Base-by-base conservation (phyloP, 805 yeast species). In the Wickerhamiella bombiphila region DNA sequence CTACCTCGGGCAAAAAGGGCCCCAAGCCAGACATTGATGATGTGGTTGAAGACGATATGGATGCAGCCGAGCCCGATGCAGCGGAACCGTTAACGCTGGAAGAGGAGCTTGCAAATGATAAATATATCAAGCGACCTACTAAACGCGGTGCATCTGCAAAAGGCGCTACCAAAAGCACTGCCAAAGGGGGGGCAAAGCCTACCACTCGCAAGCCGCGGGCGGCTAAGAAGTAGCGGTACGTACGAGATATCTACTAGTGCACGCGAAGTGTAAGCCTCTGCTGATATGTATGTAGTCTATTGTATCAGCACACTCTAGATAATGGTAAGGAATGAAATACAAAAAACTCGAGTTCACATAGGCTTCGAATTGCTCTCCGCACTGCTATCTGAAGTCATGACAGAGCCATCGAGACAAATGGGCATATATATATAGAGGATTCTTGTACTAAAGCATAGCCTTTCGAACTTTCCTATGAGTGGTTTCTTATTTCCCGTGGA, bases 1-100 rank as follows among this genome's bases (percentile, higher is more conserved):
- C 59, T 4, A 50, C 57, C 16, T 51, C 50, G 26, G 49, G 50
- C 48, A 37, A 52, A 47, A 38, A 53, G 44, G 40, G 51, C 49
- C 50, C 43, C 42, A 59, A 39, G 44, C 85, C 83, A 3, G 86
- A 77, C 49, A 64, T 65, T 36, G 93, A 78, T 30, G 88, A 77
- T 42, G 83, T 76, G 2, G 66, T 78, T 29, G 75, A 70, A 19
- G 82, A 74, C n/a, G 66, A 60, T 22, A 55, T 48, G 22, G 62
- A 47, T 18, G 39, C 37, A 11, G 52, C 47, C 4, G 60, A 52
- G 29, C 50, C 40, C 16, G 53, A 46, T 11, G 50, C 45, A 11
- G 46, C 43, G 22, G 60, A 51, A 26, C 66, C 62, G 42, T 22
- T 19, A 64, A 65, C 21, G 69, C 61, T 22, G 3, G 50, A 47